These are phyloP conservation scores for Cystobasidium pallidum DNA, from an alignment of 1,284 basidiomycete species.

Conservation along the genomic window DNA sequence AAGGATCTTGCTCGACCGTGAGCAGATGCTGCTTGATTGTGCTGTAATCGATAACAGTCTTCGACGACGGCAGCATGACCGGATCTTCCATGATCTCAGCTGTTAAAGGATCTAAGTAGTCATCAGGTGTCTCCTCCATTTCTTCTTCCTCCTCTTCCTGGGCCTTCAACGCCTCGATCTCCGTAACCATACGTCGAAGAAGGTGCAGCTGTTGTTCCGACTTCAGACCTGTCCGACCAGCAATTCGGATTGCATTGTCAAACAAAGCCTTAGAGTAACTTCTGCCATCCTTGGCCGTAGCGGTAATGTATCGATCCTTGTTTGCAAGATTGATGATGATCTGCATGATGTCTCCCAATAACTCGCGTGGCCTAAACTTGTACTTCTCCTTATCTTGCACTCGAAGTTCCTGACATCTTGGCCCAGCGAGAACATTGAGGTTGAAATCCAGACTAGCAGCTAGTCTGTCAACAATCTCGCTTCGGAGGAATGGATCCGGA, in stretches of 20 bases:
- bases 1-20: conserved; percentile 54
- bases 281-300: conserved; percentile 88
- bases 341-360: conserved; percentile 85
- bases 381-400: conserved; percentile 87
- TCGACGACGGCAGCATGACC: conserved; percentile 84
- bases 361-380: conserved; percentile 80
- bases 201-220: conserved; percentile 76
- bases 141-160: conserved; percentile 84
- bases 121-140: conserved; percentile 90
- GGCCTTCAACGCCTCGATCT: conserved; percentile 80
- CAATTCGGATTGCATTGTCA: conserved; percentile 74
- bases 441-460: conserved; percentile 98
- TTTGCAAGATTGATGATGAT: conserved; percentile 88
- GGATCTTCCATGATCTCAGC: conserved; percentile 95
- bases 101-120: conserved; percentile 92
- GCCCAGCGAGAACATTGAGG: conserved; percentile 84
- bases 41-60: conserved; percentile 77
- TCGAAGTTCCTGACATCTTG: conserved; percentile 74
- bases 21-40: conserved; percentile 95
- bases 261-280: conserved; percentile 87
- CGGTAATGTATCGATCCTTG: conserved; percentile 77
- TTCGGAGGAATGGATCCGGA: conserved; percentile 89
- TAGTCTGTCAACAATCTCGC: conserved; percentile 92
- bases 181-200: conserved; percentile 71
- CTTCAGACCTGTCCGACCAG: conserved; percentile 72